Percentiles rank a stretch among this genome's conserved stretches.
These are phyloP conservation scores for Sarocladiaceae sp. DNA, from an alignment of 2,329 filamentous ascomycete species.

Conservation along the genomic window DNA sequence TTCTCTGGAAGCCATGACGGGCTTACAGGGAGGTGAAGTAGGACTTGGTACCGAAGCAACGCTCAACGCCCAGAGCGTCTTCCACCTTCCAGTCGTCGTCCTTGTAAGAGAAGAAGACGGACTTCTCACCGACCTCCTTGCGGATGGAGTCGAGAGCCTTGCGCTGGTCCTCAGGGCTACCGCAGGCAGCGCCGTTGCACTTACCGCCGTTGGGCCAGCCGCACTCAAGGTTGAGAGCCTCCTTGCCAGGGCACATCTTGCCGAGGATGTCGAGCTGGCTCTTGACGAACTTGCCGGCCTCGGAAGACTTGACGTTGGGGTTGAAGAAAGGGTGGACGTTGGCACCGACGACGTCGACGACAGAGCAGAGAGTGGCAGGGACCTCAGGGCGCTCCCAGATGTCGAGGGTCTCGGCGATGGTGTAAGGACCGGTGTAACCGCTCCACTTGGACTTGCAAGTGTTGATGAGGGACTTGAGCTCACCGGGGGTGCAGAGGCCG, in stretches of 20 bases:
- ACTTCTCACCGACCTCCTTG: slow-evolving; percentile 58
- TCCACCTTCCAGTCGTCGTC: slow-evolving; percentile 79
- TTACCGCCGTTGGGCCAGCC: slow-evolving; percentile 76
- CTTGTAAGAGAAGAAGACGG: slow-evolving; percentile 76
- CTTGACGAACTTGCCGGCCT: slow-evolving; percentile 73
- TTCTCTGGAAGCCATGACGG: neutral
- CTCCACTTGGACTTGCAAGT: slow-evolving; percentile 63
- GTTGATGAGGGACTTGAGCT: slow-evolving; percentile 68
- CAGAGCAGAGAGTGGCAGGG: slow-evolving; percentile 58
- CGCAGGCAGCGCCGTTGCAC: slow-evolving; percentile 68
- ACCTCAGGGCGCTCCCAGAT: slow-evolving; percentile 65
- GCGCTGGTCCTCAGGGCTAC: slow-evolving; percentile 63
- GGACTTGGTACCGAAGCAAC: slow-evolving; percentile 63
- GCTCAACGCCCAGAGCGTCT: slow-evolving; percentile 70
- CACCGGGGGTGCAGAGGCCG: slow-evolving; percentile 56
- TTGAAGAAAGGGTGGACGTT: slow-evolving; percentile 98
- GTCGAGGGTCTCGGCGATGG: slow-evolving; percentile 82
- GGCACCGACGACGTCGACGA: slow-evolving; percentile 73
- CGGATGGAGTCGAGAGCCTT: slow-evolving; percentile 70
- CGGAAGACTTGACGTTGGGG: slow-evolving; percentile 52
- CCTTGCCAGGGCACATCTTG: slow-evolving; percentile 65
- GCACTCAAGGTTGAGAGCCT: slow-evolving; percentile 80
- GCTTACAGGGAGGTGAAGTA: slow-evolving; percentile 20
- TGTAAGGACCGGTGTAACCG: slow-evolving; percentile 71
- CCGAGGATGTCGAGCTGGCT: slow-evolving; percentile 69